Evolutionary conservation across 352 stramenopile genomes (phyloP), one percentile per base, ranked within the genome.

Genomic region (Phytophthora tentaculata): DNA sequence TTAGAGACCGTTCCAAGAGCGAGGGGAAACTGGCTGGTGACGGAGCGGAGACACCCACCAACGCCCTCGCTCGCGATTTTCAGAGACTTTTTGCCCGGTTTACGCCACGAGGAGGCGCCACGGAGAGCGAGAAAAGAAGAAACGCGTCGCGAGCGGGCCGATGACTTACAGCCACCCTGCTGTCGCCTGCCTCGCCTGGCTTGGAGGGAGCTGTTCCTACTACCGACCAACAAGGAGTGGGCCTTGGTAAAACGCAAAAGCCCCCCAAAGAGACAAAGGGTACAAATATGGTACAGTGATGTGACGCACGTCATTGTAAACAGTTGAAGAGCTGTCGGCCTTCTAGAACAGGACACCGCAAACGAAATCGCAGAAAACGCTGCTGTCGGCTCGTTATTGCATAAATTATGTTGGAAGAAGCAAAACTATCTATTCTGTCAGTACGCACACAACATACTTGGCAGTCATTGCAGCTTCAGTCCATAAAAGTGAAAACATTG

Each of bases 141-240:
- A 48, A 26, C n/a, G 50, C 35, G 24, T 8, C 7, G 13, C 10
- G 28, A 13, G 26, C 50, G 17, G 43, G 28, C 14, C n/a, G 50
- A 56, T 39, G 23, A 28, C 39, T 56, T 32, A 20, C 51, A 43
- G 29, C 45, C 37, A 26, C 37, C 17, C 28, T 45, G 24, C 37
- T 50, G 64, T 63, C 39, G 58, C 52, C 64, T 71, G 51, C 41
- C 43, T 45, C 32, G 26, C 39, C 54, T 49, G 55, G 32, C 24
- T 41, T 49, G 28, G 39, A 50, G 45, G 47, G 44, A 48, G 24
- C 20, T 49, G 39, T 69, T 76, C 64, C 54, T 73, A 69, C 62
- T 68, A 47, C 52, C 22, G 56, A 48, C 53, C 64, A 76, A 69
- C 57, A 73, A 71, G 47, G 58, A 70, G 61, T 70, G 67, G 55